These are phyloP conservation scores for Fusarium begoniae DNA, from an alignment of 2,329 filamentous ascomycete species.

Conservation along the genomic window DNA sequence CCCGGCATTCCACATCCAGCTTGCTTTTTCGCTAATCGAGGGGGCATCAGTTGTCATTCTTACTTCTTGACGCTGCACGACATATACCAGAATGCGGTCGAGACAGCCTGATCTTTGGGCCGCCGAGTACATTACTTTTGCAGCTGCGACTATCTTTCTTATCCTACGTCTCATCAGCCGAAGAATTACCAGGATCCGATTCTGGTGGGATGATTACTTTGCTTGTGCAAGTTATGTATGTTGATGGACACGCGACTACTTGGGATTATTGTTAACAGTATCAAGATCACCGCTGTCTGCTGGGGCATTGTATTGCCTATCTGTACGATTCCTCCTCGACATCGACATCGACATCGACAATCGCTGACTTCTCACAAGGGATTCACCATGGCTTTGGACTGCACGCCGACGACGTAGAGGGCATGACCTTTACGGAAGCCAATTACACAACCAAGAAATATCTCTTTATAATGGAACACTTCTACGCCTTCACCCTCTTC, in stretches of 20 bases:
- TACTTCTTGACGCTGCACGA: neutral
- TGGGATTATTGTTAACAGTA: neutral
- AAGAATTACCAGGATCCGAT: constrained; percentile 7
- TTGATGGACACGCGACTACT: rapidly evolving
- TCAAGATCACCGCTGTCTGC: constrained; percentile 15
- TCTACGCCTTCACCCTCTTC: constrained; percentile 44
- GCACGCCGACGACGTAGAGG: constrained; percentile 20
- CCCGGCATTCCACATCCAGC: neutral
- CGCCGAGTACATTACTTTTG: constrained; percentile 34
- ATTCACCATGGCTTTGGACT: constrained; percentile 30
- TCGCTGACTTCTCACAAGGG: constrained; percentile 24
- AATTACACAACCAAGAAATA: constrained; percentile 22
- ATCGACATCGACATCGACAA: neutral
- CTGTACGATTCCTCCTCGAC: neutral
- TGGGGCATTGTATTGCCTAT: constrained; percentile 30
- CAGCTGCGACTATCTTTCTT: constrained; percentile 29
- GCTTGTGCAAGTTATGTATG: constrained; percentile 33
- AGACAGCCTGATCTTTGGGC: constrained; percentile 24
- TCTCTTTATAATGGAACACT: constrained; percentile 40
- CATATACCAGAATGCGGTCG: constrained; percentile 1
- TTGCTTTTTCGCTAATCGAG: neutral
- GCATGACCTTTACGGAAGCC: constrained; percentile 8
- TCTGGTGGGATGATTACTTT: constrained; percentile 41
- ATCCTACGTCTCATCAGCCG: constrained; percentile 28
- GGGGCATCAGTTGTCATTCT: neutral